Evolutionary conservation across 768 basidiomycete genomes (phyloP).

Genomic region (Lactarius tabidus): DNA sequence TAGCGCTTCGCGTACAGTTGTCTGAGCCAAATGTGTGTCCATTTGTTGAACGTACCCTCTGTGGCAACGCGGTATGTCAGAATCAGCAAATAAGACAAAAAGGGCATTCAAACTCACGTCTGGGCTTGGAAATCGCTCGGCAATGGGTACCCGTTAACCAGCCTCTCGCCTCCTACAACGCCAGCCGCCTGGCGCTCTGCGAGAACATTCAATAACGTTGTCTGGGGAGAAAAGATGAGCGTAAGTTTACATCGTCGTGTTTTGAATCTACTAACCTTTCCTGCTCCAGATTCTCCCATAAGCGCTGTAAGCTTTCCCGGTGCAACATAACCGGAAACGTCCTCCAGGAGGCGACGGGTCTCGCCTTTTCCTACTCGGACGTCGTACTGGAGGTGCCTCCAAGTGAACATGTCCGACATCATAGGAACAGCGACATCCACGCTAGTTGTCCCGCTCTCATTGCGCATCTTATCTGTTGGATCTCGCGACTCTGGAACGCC

Average conservation of each 20-base stretch:
- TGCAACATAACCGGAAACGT: constrained; percentile 74
- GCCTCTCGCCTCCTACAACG: constrained; percentile 39
- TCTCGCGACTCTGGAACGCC: not conserved
- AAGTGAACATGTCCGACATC: constrained; percentile 68
- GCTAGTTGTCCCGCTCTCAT: constrained; percentile 15
- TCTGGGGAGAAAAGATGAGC: constrained; percentile 30
- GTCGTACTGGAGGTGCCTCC: constrained; percentile 66
- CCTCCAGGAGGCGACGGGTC: constrained; percentile 52
- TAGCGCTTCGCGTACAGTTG: constrained; percentile 79
- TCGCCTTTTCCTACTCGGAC: constrained; percentile 49
- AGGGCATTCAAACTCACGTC: constrained; percentile 38
- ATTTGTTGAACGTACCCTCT: constrained; percentile 86
- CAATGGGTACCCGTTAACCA: constrained; percentile 44
- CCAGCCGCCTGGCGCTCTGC: constrained; percentile 39
- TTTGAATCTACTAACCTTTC: constrained; percentile 34
- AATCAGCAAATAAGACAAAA: constrained; percentile 36
- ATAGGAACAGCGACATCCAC: constrained; percentile 19
- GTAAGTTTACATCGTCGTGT: too few species aligned
- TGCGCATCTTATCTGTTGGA: constrained; percentile 2
- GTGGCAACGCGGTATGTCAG: not conserved
- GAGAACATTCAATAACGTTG: constrained; percentile 48
- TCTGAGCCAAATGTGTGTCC: constrained; percentile 71
- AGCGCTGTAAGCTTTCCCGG: constrained; percentile 77
- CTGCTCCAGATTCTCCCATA: constrained; percentile 63
- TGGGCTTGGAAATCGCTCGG: constrained; percentile 53